Percentiles rank a stretch among this genome's conserved stretches.
Evolutionary conservation across 768 basidiomycete species (phyloP).

Genomic region (Russula abietina): DNA sequence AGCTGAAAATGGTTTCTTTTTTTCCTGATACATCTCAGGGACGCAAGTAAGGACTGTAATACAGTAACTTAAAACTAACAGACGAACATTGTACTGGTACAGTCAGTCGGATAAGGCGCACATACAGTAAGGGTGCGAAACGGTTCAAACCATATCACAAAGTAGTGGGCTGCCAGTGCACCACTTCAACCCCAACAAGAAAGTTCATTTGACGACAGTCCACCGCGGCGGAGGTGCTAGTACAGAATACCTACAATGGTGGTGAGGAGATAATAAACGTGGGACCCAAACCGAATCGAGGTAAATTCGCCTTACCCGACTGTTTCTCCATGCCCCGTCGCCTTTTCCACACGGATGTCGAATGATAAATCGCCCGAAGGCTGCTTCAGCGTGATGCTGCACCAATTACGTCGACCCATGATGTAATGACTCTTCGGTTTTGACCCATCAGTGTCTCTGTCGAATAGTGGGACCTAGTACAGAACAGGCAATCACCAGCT

Average conservation of each 20-base stretch:
- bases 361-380: slow-evolving; percentile 62
- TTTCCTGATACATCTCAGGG: neutral
- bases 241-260: slow-evolving; percentile 29
- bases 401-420: slow-evolving; percentile 89
- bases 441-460: slow-evolving; percentile 67
- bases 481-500: slow-evolving; percentile 30
- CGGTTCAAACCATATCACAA: neutral
- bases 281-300: neutral
- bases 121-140: neutral
- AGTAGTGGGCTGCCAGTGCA: too few relatives aligned
- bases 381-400: slow-evolving; percentile 55
- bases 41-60: slow-evolving; percentile 10
- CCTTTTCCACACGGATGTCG: slow-evolving; percentile 80
- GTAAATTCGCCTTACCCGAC: slow-evolving; percentile 51
- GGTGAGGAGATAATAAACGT: neutral
- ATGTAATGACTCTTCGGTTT: slow-evolving; percentile 73
- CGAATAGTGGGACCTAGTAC: slow-evolving; percentile 61
- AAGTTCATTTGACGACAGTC: slow-evolving; percentile 17
- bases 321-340: slow-evolving; percentile 77
- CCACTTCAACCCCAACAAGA: neutral
- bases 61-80: slow-evolving; percentile 1
- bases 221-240: slow-evolving; percentile 32
- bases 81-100: neutral
- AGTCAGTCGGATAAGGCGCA: neutral
- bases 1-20: neutral